Evolutionary conservation across 176 grass and related monocot species (phyloP).

Genomic region (Echinochloa phyllopogon): DNA sequence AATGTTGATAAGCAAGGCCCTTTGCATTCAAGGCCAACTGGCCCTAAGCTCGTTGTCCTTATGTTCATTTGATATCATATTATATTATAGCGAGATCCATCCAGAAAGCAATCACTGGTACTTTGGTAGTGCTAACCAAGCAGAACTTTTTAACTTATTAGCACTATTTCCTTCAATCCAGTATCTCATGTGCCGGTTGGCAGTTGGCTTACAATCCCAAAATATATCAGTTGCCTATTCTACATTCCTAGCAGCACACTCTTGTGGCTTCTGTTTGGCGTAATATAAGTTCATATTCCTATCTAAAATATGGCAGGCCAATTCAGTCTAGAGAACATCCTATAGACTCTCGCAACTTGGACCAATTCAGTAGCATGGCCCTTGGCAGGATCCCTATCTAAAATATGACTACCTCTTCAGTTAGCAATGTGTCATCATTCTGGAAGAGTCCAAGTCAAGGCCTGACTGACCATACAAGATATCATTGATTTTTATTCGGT

Average conservation of each 20-base stretch:
- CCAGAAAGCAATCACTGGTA: background rate
- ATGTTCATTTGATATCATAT: background rate
- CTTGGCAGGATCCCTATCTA: background rate
- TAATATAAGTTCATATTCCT: background rate
- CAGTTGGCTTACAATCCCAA: background rate
- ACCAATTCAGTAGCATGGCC: too few relatives aligned
- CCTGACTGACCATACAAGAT: slow-evolving; percentile 7
- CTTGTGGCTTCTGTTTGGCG: background rate
- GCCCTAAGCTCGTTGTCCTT: background rate
- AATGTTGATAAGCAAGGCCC: background rate
- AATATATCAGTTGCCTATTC: background rate
- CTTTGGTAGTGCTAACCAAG: background rate
- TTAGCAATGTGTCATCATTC: background rate
- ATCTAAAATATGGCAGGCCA: background rate
- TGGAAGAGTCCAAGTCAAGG: background rate
- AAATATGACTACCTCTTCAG: background rate
- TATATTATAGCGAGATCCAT: background rate
- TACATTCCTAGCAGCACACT: background rate
- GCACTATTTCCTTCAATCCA: background rate
- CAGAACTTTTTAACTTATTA: background rate
- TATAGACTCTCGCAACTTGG: background rate
- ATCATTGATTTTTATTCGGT: background rate
- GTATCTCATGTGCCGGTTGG: background rate
- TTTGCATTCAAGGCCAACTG: background rate
- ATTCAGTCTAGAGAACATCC: slow-evolving; percentile 21